A percentile compares a stretch with the other conserved stretches of the same genome.
Conservation (phyloP, 176 grass and related monocot species). For the Themeda triandra region DNA sequence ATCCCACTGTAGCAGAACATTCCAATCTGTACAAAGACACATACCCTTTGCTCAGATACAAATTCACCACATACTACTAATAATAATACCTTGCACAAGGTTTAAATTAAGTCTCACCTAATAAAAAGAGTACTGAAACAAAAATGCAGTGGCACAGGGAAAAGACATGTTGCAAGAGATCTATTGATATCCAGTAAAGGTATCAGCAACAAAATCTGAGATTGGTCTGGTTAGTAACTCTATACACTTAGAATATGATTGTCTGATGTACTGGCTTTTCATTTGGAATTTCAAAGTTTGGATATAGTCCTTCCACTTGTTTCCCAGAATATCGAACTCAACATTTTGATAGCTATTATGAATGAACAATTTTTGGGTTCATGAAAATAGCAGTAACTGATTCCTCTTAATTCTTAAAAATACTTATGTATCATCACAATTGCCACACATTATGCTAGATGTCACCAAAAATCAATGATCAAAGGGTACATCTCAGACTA, state of each 20-base stretch:
- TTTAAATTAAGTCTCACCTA: not conserved
- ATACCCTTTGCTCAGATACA: not conserved
- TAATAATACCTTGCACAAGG: not conserved
- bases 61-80: not conserved
- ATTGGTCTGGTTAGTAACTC: not conserved
- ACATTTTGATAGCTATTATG: not conserved
- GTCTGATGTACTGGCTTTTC: not conserved
- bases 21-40: conserved; percentile 55
- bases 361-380: not conserved
- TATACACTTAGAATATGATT: not conserved
- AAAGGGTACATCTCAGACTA: not conserved
- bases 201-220: not conserved
- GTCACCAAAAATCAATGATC: not conserved
- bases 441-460: not conserved
- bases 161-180: not conserved
- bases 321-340: not conserved
- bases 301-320: not conserved
- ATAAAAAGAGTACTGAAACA: not conserved
- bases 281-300: not conserved
- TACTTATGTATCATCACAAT: not conserved
- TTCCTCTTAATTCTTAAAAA: not conserved
- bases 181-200: not conserved
- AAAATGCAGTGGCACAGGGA: not conserved
- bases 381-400: not conserved
- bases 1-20: conserved; percentile 99